A percentile compares a stretch with the other conserved stretches of the same genome.
phyloP scores from a whole-genome alignment of 345 rosid genomes.

The Theobroma cacao region DNA sequence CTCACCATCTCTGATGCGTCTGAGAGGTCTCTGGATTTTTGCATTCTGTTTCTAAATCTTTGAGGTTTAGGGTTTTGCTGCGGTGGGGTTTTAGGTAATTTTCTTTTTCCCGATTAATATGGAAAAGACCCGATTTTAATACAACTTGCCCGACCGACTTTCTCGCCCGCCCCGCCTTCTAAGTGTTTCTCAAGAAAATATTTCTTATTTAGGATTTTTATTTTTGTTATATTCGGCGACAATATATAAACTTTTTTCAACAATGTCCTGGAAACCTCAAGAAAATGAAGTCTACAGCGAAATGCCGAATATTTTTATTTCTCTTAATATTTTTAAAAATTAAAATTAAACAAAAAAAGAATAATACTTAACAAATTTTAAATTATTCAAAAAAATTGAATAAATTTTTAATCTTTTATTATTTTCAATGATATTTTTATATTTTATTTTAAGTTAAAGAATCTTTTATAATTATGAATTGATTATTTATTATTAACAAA shows the following conservation, averaged over 20 bases:
- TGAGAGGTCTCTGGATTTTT: neutral
- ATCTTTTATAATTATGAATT: too few species aligned
- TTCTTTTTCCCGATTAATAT: neutral
- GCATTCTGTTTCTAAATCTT: neutral
- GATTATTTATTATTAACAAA: too few species aligned
- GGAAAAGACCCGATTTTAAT: neutral
- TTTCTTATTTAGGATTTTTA: neutral
- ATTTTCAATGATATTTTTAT: too few species aligned
- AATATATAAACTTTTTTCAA: neutral
- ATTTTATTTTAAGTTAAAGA: too few species aligned
- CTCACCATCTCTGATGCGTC: conserved; percentile 22
- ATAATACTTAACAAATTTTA: too few species aligned
- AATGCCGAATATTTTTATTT: too few species aligned
- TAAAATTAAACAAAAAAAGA: too few species aligned
- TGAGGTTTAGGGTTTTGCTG: conserved; percentile 15
- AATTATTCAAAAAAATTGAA: too few species aligned
- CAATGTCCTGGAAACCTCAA: too few species aligned
- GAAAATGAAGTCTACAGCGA: too few species aligned
- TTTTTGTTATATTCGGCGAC: neutral
- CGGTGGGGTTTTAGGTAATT: neutral
- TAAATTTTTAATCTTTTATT: too few species aligned
- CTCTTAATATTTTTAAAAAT: too few species aligned
- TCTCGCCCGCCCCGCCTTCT: neutral
- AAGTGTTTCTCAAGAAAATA: neutral
- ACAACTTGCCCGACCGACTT: neutral